phyloP scores from a whole-genome alignment of 768 basidiomycete genomes.

The Mrakia frigida region DNA sequence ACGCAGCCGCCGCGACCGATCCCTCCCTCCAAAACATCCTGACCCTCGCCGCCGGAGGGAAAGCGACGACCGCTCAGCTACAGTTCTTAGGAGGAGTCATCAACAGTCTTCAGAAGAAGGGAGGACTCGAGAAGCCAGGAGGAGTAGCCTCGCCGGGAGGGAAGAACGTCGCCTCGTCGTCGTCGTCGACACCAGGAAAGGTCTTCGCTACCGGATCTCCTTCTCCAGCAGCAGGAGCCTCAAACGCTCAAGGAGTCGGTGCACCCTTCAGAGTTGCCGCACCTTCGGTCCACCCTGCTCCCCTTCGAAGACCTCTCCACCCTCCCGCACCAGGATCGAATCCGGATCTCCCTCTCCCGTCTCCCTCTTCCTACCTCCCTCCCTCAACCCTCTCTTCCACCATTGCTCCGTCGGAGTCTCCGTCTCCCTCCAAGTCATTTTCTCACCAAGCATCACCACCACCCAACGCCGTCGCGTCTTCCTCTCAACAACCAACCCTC shows the following conservation, averaged over 20 bases:
- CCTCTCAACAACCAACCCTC: background rate
- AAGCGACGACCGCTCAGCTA: constrained; percentile 60
- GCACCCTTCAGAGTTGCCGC: no score
- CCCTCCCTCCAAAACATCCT: constrained; percentile 64
- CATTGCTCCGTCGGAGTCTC: background rate
- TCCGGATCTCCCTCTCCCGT: background rate
- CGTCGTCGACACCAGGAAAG: background rate
- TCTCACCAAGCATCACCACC: background rate
- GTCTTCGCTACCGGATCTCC: background rate
- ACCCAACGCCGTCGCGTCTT: background rate
- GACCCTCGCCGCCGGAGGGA: constrained; percentile 59
- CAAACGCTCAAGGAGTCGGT: no score
- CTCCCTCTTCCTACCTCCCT: background rate
- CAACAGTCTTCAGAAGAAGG: constrained; percentile 53
- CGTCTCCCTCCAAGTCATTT: background rate
- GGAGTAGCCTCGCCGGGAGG: background rate
- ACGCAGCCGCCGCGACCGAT: constrained; percentile 60
- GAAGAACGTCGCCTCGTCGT: background rate
- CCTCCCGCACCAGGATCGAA: no score
- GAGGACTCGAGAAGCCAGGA: background rate
- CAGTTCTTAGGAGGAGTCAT: constrained; percentile 68
- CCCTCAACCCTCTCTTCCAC: background rate
- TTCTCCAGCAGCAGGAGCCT: background rate
- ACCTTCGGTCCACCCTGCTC: no score
- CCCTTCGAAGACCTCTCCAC: no score